These are phyloP conservation scores for Penicillium riverlandense DNA, from an alignment of 495 filamentous ascomycete species.

Conservation along the genomic window DNA sequence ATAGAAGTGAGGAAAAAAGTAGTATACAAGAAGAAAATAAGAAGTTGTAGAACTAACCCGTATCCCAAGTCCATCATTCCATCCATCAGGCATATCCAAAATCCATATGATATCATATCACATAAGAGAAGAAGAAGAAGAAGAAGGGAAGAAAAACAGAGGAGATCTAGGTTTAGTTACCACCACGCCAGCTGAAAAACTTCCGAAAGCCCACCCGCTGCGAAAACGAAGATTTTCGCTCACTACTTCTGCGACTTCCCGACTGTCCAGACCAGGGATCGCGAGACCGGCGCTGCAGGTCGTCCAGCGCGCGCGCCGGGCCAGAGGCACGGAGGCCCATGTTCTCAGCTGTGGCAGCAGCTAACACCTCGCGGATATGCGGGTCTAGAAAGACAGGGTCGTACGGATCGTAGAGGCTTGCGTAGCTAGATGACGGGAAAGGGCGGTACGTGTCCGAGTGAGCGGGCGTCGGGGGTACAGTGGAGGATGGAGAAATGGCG, in stretches of 20 bases:
- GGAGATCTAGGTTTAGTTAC: neutral
- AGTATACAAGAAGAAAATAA: constrained; percentile 2
- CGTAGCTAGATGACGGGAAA: constrained; percentile 6
- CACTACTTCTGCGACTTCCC: neutral
- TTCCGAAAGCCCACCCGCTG: constrained; percentile 15
- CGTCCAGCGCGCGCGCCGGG: constrained; percentile 14
- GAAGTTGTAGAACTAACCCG: neutral
- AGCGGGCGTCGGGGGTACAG: neutral
- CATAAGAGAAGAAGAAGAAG: neutral
- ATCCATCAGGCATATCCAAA: neutral
- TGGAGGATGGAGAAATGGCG: neutral
- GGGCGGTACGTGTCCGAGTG: neutral
- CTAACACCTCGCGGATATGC: constrained; percentile 21
- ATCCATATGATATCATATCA: neutral
- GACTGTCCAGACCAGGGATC: neutral
- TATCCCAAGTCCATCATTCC: neutral
- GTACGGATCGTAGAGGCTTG: constrained; percentile 8
- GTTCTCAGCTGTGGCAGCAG: constrained; percentile 20
- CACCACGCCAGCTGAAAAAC: constrained; percentile 21
- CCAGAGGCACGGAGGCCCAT: constrained; percentile 16
- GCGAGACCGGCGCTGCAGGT: constrained; percentile 16
- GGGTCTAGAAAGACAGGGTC: constrained; percentile 18
- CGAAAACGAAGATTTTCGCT: constrained; percentile 6
- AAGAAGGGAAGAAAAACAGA: neutral
- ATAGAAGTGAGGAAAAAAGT: constrained; percentile 6